Evolutionary conservation across 75 land plant species (phyloP), one percentile per base, ranked within the genome.

Genomic region (Pseudotsuga menziesii): DNA sequence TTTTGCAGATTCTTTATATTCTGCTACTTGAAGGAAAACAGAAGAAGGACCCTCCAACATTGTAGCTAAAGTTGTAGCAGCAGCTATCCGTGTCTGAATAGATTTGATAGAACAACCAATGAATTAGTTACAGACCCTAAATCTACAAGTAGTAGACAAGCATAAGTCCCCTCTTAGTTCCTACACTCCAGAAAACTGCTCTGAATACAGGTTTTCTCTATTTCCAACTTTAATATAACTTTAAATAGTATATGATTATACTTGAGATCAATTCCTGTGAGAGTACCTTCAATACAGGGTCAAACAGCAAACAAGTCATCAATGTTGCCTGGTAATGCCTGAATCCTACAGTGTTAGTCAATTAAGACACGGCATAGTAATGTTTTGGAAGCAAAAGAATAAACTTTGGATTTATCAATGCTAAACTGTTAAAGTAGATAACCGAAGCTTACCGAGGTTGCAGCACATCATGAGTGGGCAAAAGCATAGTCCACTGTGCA

Each of bases 1-100:
- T 84, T 83, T 91, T 56, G 87, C 23, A 59, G 88, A 35, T 57
- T 92, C 96, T 77, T 82, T 96, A 80, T 82, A 91, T 77, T 97
- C 99, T 73, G 99, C 98, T 62, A 97, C 91, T 88, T 95, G 98
- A 29, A 91, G 80, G 59, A 88, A 91, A 62, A 91, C 82, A 13
- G 92, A 77, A 41, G 89, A 80, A 74, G 94, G 88, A 59, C 91
- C 92, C 78, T 95, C 99, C 79, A 97, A 75, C 92, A 97, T 89
- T 56, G 84, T 55, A 48, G 86, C 82, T 67, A 97, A 73, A 56
- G 93, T 79, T 58, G 95, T 78, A 77, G 94, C 94, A 52, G 96
- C 85, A 74, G 92, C 94, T 26, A 93, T 76, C 27, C 98, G 86
- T 73, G 88, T 83, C 99, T 77, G 15, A 35, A 82, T 67, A 22